phyloP scores from a whole-genome alignment of 306 rosid genomes.

The Sphenostylis stenocarpa region DNA sequence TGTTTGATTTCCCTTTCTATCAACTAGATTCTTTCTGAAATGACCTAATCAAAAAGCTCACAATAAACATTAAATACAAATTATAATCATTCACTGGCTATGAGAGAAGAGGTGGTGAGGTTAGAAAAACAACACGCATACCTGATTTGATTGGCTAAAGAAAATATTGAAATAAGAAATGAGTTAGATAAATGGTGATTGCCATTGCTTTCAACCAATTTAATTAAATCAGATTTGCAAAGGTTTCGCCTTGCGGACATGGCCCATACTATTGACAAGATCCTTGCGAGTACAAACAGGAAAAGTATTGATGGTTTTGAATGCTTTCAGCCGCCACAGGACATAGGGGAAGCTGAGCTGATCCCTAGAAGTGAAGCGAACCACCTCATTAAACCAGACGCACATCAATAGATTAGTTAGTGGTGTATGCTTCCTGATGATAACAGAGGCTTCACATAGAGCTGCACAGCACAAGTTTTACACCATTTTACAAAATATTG shows the following conservation, averaged over 20 bases:
- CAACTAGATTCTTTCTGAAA: slow-evolving; percentile 21
- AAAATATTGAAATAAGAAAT: slow-evolving; percentile 28
- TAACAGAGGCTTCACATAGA: slow-evolving; percentile 86
- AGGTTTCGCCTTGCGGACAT: slow-evolving; percentile 88
- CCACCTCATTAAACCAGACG: slow-evolving; percentile 93
- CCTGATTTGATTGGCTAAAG: slow-evolving; percentile 32
- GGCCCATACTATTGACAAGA: slow-evolving; percentile 98
- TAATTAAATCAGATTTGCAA: slow-evolving; percentile 49
- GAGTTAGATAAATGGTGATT: slow-evolving; percentile 22
- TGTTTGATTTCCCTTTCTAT: slow-evolving; percentile 22
- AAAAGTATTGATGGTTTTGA: slow-evolving; percentile 64
- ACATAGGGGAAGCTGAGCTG: slow-evolving; percentile 96
- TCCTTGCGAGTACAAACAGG: slow-evolving; percentile 98
- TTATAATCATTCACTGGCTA: slow-evolving; percentile 2
- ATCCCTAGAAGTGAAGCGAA: slow-evolving; percentile 91
- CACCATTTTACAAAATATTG: slow-evolving; percentile 16
- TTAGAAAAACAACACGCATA: slow-evolving; percentile 23
- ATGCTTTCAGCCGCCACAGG: slow-evolving; percentile 75
- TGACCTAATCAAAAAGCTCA: slow-evolving; percentile 28
- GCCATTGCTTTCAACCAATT: slow-evolving; percentile 11
- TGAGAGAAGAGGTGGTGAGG: neutral
- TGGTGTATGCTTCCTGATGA: slow-evolving; percentile 74
- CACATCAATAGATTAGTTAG: slow-evolving; percentile 78
- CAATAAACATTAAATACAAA: slow-evolving; percentile 19
- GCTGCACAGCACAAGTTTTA: slow-evolving; percentile 57